phyloP scores from a whole-genome alignment of 2,329 filamentous ascomycete genomes.

The Colletotrichum nymphaeae region DNA sequence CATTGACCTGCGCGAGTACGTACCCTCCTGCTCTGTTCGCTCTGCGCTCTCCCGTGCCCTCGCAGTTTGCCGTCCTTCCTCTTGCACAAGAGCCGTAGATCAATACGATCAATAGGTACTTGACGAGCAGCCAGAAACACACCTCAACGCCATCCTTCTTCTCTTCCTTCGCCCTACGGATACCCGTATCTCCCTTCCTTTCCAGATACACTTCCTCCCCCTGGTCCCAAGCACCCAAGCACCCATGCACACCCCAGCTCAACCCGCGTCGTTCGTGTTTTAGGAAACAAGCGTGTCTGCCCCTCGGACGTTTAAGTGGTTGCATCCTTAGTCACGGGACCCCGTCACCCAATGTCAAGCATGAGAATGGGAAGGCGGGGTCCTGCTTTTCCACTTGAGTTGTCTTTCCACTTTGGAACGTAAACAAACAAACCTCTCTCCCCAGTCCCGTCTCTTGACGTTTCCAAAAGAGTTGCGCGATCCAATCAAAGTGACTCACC shows the following conservation, averaged over 20 bases:
- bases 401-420: neutral
- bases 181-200: neutral
- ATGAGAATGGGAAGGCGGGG: conserved; percentile 33
- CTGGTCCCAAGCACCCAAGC: neutral
- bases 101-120: neutral
- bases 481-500: neutral
- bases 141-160: neutral
- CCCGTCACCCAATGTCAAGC: neutral
- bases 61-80: neutral
- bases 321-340: conserved; percentile 30
- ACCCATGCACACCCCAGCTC: neutral
- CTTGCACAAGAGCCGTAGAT: neutral
- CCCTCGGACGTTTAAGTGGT: conserved; percentile 29
- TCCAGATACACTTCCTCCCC: neutral
- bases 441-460: neutral
- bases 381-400: neutral
- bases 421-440: conserved; percentile 30
- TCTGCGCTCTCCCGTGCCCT: neutral
- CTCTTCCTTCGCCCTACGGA: neutral
- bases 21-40: neutral
- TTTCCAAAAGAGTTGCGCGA: conserved; percentile 5
- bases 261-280: conserved; percentile 12
- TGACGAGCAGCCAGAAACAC: conserved; percentile 17
- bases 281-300: conserved; percentile 8
- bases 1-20: neutral